Conservation (phyloP, 768 basidiomycete genomes). For the Boletus sp. region DNA sequence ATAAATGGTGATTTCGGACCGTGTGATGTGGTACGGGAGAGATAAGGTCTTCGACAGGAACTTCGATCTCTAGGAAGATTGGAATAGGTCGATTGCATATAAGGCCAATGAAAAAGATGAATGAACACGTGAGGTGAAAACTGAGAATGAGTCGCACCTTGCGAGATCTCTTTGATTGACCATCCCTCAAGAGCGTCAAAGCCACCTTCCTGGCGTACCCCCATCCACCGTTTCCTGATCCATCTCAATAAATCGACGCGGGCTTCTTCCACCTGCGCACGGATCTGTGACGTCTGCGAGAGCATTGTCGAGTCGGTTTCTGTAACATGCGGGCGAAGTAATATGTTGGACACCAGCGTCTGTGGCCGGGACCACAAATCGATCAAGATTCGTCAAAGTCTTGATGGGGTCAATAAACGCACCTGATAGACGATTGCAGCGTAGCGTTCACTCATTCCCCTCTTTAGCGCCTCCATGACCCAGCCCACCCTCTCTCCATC, state of each 20-base stretch:
- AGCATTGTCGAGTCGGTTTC: constrained; percentile 62
- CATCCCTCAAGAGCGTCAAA: constrained; percentile 84
- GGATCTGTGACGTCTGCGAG: constrained; percentile 64
- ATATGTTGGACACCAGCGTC: constrained; percentile 70
- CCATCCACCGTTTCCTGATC: constrained; percentile 77
- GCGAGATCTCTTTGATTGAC: constrained; percentile 80
- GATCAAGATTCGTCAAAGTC: background rate
- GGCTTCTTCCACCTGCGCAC: constrained; percentile 71
- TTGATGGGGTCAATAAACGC: constrained; percentile 6
- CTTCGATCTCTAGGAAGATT: constrained; percentile 66
- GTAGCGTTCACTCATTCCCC: constrained; percentile 62
- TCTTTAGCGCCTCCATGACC: constrained; percentile 63
- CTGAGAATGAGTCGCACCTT: constrained; percentile 20
- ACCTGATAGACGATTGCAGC: constrained; percentile 80
- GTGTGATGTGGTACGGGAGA: constrained; percentile 39
- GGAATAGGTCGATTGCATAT: background rate
- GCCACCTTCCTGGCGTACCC: constrained; percentile 70
- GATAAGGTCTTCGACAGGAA: constrained; percentile 72
- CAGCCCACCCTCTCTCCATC: constrained; percentile 77
- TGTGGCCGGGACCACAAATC: constrained; percentile 22
- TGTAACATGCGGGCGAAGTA: constrained; percentile 64
- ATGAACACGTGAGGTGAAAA: background rate
- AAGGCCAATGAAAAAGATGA: background rate
- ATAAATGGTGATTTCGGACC: constrained; percentile 26
- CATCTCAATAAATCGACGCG: constrained; percentile 47